phyloP scores from a whole-genome alignment of 2,329 filamentous ascomycete genomes.

The Penicillium sp. region DNA sequence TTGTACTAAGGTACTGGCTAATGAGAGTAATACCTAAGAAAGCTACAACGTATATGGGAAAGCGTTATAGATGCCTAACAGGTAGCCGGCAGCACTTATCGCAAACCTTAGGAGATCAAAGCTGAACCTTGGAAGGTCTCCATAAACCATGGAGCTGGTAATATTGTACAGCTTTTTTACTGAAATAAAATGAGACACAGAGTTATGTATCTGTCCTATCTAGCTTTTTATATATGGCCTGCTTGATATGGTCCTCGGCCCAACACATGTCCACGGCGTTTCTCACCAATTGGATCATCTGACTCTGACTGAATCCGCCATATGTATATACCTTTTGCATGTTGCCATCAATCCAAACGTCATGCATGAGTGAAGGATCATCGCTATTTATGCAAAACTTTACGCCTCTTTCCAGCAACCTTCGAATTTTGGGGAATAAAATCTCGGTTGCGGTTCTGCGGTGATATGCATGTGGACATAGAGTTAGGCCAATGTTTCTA shows the following conservation, averaged over 20 bases:
- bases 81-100: too few species aligned
- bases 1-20: too few species aligned
- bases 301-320: conserved; percentile 41
- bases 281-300: conserved; percentile 45
- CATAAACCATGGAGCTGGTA: too few species aligned
- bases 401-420: conserved; percentile 47
- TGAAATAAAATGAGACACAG: too few species aligned
- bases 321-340: conserved; percentile 47
- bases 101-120: too few species aligned
- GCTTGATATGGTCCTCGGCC: conserved; percentile 44
- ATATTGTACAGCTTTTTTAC: too few species aligned
- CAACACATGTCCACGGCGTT: conserved; percentile 51
- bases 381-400: conserved; percentile 51
- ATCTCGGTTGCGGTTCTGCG: conserved; percentile 46
- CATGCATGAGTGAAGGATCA: conserved; percentile 52
- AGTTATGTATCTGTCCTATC: background rate
- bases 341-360: conserved; percentile 52
- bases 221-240: conserved; percentile 14
- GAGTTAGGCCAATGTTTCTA: conserved; percentile 40
- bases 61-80: too few species aligned
- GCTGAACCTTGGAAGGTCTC: too few species aligned
- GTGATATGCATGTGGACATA: conserved; percentile 43
- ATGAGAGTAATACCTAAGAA: too few species aligned
- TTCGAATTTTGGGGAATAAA: conserved; percentile 47
- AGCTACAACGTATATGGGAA: too few species aligned